Base-by-base conservation (phyloP, 2,329 filamentous ascomycete genomes). In the Aspergillus vadensis region DNA sequence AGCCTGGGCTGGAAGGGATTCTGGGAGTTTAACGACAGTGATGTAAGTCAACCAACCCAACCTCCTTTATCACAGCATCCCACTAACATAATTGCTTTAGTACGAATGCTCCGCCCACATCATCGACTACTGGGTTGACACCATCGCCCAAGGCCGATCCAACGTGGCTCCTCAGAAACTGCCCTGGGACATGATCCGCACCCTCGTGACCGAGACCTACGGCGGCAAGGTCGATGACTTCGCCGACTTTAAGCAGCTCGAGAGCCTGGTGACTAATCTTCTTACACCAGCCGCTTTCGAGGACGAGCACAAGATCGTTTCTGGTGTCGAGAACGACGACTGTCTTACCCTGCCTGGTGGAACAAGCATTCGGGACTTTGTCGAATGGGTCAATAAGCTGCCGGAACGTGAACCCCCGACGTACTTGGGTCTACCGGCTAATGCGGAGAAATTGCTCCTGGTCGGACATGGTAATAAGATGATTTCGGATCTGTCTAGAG, bases 21-120 rank as follows among this genome's bases (percentile, higher is more conserved):
- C 84, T 99, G 96, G 95, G 96, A 99, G 78, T 99, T 99, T 78
- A 99, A 99, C 74, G 96, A 99, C 77, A 96, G 93, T 69, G 95
- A 99, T 79, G 91, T 96, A 86, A 90, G 91, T 88, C 67, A 39
- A n/a, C 52, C 10, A 8, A 12, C 21, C 49, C 21, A 32, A 15
- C n/a, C 7, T 5, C 39, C 5, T 21, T 14, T 60, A 51, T 58
- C 50, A 23, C 49, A 17, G 15, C 32, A 36, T 36, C 49, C n/a
- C 32, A 58, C 70, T 70, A 70, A 74, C 65, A 51, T 19, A 36
- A 9, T 7, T 12, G 56, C 69, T 36, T 14, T 36, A 95, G 91
- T 98, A 98, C 77, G 94, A 99, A 84, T 99, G 95, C 79, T 97
- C 91, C 49, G 91, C 92, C 57, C 95, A 91, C 76, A 96, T 99